Conservation (phyloP, 129 eudicot species). For the Centrapalus pauciflorus region DNA sequence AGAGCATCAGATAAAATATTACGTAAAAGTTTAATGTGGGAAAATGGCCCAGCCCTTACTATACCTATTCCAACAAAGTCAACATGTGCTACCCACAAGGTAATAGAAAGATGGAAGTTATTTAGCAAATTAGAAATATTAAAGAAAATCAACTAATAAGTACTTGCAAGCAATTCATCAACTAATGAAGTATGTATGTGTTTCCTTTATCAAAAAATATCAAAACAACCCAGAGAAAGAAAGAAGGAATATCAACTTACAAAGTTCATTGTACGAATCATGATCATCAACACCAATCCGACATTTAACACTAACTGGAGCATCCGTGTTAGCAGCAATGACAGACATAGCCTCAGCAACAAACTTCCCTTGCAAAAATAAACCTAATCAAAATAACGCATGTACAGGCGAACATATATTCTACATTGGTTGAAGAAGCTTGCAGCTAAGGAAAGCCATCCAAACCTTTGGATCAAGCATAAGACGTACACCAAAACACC, state of each 20-base stretch:
- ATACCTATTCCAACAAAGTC: neutral
- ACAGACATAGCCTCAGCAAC: slow-evolving; percentile 93
- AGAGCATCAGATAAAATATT: neutral
- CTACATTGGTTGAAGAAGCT: slow-evolving; percentile 8
- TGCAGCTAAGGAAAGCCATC: slow-evolving; percentile 4
- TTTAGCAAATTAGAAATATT: neutral
- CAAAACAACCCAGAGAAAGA: neutral
- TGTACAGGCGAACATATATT: slow-evolving; percentile 1
- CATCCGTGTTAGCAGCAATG: slow-evolving; percentile 88
- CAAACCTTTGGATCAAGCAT: slow-evolving; percentile 99
- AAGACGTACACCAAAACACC: slow-evolving; percentile 89
- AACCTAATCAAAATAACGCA: slow-evolving; percentile 28
- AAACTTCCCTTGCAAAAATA: slow-evolving; percentile 67
- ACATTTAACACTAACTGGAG: slow-evolving; percentile 96
- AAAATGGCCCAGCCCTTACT: neutral
- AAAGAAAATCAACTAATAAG: neutral
- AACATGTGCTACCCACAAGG: neutral
- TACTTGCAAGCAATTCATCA: neutral
- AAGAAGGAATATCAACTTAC: slow-evolving; percentile 43
- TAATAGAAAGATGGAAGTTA: neutral
- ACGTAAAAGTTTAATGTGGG: neutral
- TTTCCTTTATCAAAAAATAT: neutral
- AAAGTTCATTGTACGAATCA: slow-evolving; percentile 84
- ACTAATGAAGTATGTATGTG: slow-evolving; percentile 10
- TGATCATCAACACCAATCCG: slow-evolving; percentile 93